Evolutionary conservation across 805 yeast species (phyloP), one percentile per base, ranked within the genome.

Genomic region (Zygoascus flipseniorum): DNA sequence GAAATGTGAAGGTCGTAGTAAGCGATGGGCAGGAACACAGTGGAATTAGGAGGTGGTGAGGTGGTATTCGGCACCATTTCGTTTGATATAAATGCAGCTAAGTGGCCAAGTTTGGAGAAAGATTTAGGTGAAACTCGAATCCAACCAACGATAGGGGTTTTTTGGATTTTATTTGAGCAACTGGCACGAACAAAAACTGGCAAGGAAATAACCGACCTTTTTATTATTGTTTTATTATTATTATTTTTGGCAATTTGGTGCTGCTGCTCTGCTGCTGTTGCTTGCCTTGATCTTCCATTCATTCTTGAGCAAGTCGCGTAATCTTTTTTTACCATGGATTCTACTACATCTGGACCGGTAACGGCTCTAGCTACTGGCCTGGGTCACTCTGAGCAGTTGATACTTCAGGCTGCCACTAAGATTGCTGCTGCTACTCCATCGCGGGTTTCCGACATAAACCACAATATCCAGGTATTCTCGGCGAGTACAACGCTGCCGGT

Each of bases 401-500:
- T 5, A 11, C 8, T 5, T 8, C 39, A 11, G 16, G 8, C 39
- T 35, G 39, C 39, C 8, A 10, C 16, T 8, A 10, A 10, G 3
- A n/a, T 10, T 10, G 8, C 39, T 10, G 39, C 8, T 35, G 39
- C 13, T 13, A 3, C 16, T n/a, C 35, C 8, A 31, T 35, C 39
- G 16, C 39, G 39, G 39, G 16, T 11, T 3, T 35, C 42, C 16
- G 32, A 31, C 10, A 39, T 46, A 5, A 52, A 52, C 20, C 13
- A 47, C 19, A 31, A 53, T 26, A 39, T 51, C 13, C 23, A 49
- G 47, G 16, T 20, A 8, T 19, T 53, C 16, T 18, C 47, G 11
- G 26, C 52, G 8, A 28, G 43, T 14, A 39, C 43, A 13, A 32
- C 42, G 18, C 47, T 31, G 37, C 55, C 52, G 37, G 31, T 18